These are phyloP conservation scores for Gaeumannomyces tritici DNA, from an alignment of 2,329 filamentous ascomycete genomes.

Conservation along the genomic window DNA sequence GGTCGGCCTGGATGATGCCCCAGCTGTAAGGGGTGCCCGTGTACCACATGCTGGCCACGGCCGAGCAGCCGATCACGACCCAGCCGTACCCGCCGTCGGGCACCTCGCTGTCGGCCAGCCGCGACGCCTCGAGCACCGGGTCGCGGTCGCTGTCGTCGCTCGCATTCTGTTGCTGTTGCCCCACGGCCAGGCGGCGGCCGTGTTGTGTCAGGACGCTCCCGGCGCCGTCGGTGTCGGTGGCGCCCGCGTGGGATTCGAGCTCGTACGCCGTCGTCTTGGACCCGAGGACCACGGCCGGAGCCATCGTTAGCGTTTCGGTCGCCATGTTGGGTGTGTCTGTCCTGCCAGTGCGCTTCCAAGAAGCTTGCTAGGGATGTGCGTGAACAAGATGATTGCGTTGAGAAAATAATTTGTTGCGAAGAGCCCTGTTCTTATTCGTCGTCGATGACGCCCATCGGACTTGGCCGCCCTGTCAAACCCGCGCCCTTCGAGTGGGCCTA, in stretches of 20 bases:
- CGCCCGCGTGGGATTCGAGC: not conserved
- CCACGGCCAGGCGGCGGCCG: slow-evolving; percentile 5
- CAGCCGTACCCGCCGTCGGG: slow-evolving; percentile 49
- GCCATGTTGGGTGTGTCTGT: not conserved
- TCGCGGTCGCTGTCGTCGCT: slow-evolving; percentile 3
- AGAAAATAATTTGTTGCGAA: too few species aligned
- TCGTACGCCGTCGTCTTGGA: not conserved
- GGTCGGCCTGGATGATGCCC: slow-evolving; percentile 49
- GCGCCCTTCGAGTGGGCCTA: too few species aligned
- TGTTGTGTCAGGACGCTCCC: slow-evolving; percentile 1
- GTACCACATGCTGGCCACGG: slow-evolving; percentile 44
- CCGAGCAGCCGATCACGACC: slow-evolving; percentile 40
- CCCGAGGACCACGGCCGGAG: not conserved
- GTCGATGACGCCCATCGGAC: too few species aligned
- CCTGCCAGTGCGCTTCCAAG: too few species aligned
- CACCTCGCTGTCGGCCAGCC: slow-evolving; percentile 12
- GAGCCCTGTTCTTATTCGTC: too few species aligned
- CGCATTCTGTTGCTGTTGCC: not conserved
- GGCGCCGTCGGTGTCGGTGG: slow-evolving; percentile 7
- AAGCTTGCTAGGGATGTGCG: not conserved
- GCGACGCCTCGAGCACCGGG: slow-evolving; percentile 7
- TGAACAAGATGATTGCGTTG: not conserved
- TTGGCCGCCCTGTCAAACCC: too few species aligned
- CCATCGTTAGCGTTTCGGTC: not conserved
- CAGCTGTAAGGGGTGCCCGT: slow-evolving; percentile 47